Percentiles rank a stretch among this genome's conserved stretches.
Conservation (phyloP, 257 asterid genomes). For the Solanum ossicruentum region DNA sequence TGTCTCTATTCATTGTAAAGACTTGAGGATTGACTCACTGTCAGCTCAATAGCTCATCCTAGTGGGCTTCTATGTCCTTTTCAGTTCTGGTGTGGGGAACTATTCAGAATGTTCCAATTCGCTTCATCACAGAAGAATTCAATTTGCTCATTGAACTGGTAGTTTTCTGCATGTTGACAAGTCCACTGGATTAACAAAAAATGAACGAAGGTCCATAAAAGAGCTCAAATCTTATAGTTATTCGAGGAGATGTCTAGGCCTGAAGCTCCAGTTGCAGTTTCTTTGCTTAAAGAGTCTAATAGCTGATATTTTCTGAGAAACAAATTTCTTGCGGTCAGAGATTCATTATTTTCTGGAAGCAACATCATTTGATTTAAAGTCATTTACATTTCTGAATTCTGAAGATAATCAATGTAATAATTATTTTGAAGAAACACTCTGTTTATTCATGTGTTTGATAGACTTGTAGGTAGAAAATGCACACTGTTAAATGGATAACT, state of each 20-base stretch:
- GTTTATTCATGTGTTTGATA: background rate
- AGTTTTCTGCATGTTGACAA: background rate
- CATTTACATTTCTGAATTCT: background rate
- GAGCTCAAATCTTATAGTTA: background rate
- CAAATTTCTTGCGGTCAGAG: background rate
- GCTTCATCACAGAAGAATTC: background rate
- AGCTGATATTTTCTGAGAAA: background rate
- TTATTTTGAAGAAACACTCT: background rate
- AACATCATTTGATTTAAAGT: background rate
- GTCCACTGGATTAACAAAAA: background rate
- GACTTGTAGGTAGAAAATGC: background rate
- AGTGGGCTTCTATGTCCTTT: background rate
- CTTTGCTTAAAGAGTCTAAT: background rate
- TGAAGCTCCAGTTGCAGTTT: background rate
- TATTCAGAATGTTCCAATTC: background rate
- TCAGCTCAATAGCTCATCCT: background rate
- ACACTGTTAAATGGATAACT: background rate
- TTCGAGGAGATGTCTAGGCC: background rate
- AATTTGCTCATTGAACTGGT: background rate
- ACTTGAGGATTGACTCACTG: background rate
- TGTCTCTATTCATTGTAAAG: background rate
- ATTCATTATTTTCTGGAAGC: background rate
- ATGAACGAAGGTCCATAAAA: background rate
- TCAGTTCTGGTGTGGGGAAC: background rate
- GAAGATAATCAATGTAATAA: background rate